phyloP scores from a whole-genome alignment of 106 monocot species.

The Acorus calamus region DNA sequence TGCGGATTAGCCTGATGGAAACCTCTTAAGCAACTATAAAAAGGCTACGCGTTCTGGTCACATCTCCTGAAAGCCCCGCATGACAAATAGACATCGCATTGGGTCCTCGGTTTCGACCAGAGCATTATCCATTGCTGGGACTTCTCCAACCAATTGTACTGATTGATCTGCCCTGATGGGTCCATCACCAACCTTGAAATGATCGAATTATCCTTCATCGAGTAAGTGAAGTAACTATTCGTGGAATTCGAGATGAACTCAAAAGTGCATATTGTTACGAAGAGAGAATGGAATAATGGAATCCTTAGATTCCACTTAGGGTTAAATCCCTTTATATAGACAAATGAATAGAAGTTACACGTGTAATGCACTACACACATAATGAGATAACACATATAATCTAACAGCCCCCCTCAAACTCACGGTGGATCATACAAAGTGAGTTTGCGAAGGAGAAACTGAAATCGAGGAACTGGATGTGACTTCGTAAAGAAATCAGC shows the following conservation, averaged over 20 bases:
- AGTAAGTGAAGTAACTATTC: conserved; percentile 40
- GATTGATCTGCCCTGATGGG: conserved; percentile 1
- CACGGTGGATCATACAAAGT: too few species aligned
- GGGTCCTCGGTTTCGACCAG: neutral
- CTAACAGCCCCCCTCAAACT: too few species aligned
- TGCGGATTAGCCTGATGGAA: neutral
- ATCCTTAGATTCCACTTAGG: too few species aligned
- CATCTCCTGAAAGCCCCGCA: conserved; percentile 5
- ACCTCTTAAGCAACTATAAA: neutral
- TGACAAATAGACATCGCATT: conserved; percentile 6
- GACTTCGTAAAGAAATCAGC: too few species aligned
- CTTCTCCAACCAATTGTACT: neutral
- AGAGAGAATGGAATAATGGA: too few species aligned
- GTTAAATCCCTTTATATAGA: too few species aligned
- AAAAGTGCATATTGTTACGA: too few species aligned
- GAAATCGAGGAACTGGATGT: too few species aligned
- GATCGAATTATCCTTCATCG: neutral
- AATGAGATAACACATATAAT: too few species aligned
- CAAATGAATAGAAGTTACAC: too few species aligned
- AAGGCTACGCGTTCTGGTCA: neutral
- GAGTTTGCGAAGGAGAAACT: too few species aligned
- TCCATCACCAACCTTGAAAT: conserved; percentile 42
- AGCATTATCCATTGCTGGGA: neutral
- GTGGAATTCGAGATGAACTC: conserved; percentile 12
- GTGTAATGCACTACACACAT: too few species aligned